A percentile compares a stretch with the other conserved stretches of the same genome.
Evolutionary conservation across 2,329 filamentous ascomycete genomes (phyloP).

Genomic region (Stachybotrys chlorohalonatus): DNA sequence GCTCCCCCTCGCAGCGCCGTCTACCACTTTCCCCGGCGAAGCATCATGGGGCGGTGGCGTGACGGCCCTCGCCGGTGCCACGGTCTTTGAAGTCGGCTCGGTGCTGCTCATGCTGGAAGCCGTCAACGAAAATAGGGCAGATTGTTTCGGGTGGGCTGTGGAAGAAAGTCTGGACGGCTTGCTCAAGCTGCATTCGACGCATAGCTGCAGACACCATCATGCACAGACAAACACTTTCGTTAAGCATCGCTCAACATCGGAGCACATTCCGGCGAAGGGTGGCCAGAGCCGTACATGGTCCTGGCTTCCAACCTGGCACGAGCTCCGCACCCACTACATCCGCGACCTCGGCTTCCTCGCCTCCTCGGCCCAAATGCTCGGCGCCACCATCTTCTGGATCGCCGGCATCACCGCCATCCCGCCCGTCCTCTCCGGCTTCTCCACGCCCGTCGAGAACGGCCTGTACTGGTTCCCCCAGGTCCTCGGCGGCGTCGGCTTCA

Average conservation of each 20-base stretch:
- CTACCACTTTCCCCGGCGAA: conserved; percentile 45
- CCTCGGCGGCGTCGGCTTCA: conserved; percentile 51
- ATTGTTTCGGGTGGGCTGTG: conserved; percentile 62
- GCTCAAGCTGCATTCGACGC: conserved; percentile 5
- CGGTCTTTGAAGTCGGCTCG: conserved; percentile 56
- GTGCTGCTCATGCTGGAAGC: conserved; percentile 57
- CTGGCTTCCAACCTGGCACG: conserved; percentile 50
- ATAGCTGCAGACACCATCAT: conserved; percentile 17
- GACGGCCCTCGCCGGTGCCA: conserved; percentile 57
- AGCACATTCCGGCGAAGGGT: not conserved
- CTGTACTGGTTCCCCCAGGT: conserved; percentile 51
- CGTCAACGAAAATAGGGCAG: conserved; percentile 55
- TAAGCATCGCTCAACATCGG: not conserved
- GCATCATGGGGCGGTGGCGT: conserved; percentile 46
- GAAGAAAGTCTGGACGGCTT: conserved; percentile 23
- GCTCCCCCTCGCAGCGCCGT: conserved; percentile 46
- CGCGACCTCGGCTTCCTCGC: conserved; percentile 56
- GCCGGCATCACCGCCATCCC: conserved; percentile 52
- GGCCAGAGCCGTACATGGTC: conserved; percentile 32
- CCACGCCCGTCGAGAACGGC: conserved; percentile 27
- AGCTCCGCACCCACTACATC: conserved; percentile 49
- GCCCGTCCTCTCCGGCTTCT: conserved; percentile 29
- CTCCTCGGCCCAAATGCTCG: conserved; percentile 44
- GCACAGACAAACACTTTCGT: conserved; percentile 12
- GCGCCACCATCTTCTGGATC: conserved; percentile 56